Percentiles rank a stretch among this genome's conserved stretches.
Evolutionary conservation across 495 filamentous ascomycete species (phyloP).

Genomic region (Talaromyces ruber): DNA sequence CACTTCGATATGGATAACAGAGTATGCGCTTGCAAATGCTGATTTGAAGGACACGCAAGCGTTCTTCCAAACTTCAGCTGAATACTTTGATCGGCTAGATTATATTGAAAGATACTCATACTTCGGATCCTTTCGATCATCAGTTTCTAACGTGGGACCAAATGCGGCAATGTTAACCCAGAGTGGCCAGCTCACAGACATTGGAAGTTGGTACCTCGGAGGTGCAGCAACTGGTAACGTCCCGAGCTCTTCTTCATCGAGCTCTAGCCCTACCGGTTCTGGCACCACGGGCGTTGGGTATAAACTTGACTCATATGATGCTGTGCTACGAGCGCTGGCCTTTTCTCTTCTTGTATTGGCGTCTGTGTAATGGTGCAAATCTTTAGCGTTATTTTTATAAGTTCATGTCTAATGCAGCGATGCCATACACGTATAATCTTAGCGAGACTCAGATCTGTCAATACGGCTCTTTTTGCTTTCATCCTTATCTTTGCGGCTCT

Average conservation of each 20-base stretch:
- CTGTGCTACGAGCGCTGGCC: not conserved
- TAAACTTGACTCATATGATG: not conserved
- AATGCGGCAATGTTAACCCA: constrained; percentile 57
- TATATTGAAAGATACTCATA: constrained; percentile 58
- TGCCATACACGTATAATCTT: not conserved
- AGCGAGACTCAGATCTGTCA: not conserved
- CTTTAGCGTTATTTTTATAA: not conserved
- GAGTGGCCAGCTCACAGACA: constrained; percentile 56
- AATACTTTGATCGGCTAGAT: constrained; percentile 55
- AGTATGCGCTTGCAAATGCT: constrained; percentile 48
- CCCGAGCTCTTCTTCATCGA: constrained; percentile 9
- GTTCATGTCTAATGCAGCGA: not conserved
- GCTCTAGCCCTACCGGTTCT: constrained; percentile 1
- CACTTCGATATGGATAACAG: constrained; percentile 60
- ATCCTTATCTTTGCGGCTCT: not conserved
- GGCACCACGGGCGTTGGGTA: not conserved
- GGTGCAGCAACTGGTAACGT: constrained; percentile 35
- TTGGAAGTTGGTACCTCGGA: constrained; percentile 68
- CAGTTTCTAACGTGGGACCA: constrained; percentile 58
- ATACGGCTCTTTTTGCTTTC: not conserved
- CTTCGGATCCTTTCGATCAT: constrained; percentile 63
- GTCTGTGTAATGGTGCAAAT: not conserved
- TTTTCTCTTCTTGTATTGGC: not conserved
- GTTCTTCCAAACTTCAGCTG: constrained; percentile 55
- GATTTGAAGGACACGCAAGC: constrained; percentile 43